phyloP scores from a whole-genome alignment of 1,139 yeast genomes.

The Zygosaccharomyces pseudobailii region DNA sequence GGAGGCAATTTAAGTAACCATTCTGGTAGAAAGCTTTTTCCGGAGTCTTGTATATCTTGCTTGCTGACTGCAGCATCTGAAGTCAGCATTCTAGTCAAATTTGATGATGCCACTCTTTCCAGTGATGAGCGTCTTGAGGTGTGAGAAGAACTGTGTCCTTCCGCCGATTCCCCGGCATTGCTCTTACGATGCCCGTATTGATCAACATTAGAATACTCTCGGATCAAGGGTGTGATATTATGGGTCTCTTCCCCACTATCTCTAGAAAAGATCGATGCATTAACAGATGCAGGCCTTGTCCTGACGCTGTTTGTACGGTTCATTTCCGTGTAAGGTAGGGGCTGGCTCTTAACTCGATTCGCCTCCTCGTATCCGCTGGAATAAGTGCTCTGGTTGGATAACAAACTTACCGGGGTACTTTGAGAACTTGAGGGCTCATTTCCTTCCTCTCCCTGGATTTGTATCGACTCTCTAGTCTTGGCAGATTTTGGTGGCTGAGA shows the following conservation, averaged over 20 bases:
- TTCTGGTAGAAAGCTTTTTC: slow-evolving; percentile 22
- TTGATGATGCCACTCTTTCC: slow-evolving; percentile 17
- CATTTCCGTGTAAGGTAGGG: slow-evolving; percentile 20
- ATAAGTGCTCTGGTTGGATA: background rate
- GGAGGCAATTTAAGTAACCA: slow-evolving; percentile 30
- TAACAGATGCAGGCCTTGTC: slow-evolving; percentile 7
- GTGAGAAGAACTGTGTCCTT: background rate
- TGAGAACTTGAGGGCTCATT: background rate
- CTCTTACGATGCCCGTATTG: slow-evolving; percentile 28
- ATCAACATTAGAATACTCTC: slow-evolving; percentile 54
- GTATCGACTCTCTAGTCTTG: slow-evolving; percentile 1
- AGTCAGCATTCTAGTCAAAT: slow-evolving; percentile 31
- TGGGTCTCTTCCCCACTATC: slow-evolving; percentile 45
- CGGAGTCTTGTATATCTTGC: slow-evolving; percentile 32
- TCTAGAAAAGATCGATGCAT: slow-evolving; percentile 18
- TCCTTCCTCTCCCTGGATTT: background rate
- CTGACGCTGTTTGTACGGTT: slow-evolving; percentile 1
- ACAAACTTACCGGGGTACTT: background rate
- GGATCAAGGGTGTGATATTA: slow-evolving; percentile 51
- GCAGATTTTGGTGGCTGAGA: slow-evolving; percentile 1
- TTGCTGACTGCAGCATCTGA: slow-evolving; percentile 33
- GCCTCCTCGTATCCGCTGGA: slow-evolving; percentile 3
- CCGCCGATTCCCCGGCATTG: slow-evolving; percentile 4
- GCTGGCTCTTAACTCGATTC: slow-evolving; percentile 19
- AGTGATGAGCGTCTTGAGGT: slow-evolving; percentile 3